phyloP scores from a whole-genome alignment of 495 filamentous ascomycete species.

The Talaromyces wortmannii region DNA sequence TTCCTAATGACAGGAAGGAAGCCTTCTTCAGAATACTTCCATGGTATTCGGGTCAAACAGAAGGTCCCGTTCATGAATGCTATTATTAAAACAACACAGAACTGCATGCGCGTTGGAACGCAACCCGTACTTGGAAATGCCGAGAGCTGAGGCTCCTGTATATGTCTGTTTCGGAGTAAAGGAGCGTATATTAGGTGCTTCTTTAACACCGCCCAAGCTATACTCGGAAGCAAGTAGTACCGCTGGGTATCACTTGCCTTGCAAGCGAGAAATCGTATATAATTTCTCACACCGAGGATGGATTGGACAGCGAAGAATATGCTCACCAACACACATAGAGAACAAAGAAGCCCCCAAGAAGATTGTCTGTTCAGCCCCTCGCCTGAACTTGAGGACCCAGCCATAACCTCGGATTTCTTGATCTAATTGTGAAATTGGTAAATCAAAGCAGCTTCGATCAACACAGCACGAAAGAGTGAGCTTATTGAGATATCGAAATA shows the following conservation, averaged over 20 bases:
- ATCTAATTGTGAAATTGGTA: not conserved
- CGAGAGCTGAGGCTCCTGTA: not conserved
- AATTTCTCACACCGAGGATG: not conserved
- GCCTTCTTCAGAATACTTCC: not conserved
- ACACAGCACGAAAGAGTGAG: not conserved
- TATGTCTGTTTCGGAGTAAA: not conserved
- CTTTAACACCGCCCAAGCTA: not conserved
- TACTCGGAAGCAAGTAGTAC: not conserved
- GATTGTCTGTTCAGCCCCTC: not conserved
- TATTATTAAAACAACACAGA: not conserved
- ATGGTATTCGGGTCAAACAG: not conserved
- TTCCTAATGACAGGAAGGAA: conserved; percentile 47
- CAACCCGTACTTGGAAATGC: not conserved
- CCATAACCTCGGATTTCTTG: not conserved
- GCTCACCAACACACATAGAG: not conserved
- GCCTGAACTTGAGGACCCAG: not conserved
- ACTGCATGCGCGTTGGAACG: not conserved
- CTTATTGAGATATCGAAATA: not conserved
- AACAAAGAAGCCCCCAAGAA: not conserved
- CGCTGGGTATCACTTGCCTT: not conserved
- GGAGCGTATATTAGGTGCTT: not conserved
- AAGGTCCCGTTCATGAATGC: not conserved
- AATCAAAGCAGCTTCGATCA: not conserved
- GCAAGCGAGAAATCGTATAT: not conserved
- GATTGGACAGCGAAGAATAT: not conserved